Base-by-base conservation (phyloP, 2,329 filamentous ascomycete genomes). In the Alternaria panax region DNA sequence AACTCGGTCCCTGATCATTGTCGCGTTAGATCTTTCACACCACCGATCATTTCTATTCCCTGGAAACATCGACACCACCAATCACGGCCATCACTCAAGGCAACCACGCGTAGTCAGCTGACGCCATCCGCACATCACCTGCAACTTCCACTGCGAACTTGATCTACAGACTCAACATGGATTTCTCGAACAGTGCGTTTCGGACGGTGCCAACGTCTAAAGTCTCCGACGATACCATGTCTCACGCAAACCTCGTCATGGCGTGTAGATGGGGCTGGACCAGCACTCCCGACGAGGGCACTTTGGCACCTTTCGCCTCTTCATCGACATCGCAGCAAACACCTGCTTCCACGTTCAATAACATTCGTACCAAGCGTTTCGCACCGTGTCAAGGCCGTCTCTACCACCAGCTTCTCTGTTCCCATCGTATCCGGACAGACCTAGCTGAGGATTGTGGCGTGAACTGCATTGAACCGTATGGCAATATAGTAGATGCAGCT, bases 331-430 rank as follows among this genome's bases (percentile, higher is more conserved):
- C 60, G 18, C 51, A 60, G 56, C 59, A 56, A 41, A 41, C 59
- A 20, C 53, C 63, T 25, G 34, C 43, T 7, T 65, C 66, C 2
- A 54, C 60, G 4, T 65, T 68, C 51, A 65, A 67, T 28, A 68
- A 68, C 42, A 59, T 68, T 7, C 69, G 67, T 16, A 65, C 66
- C 51, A 75, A 71, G 53, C 73, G 74, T 25, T 72, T 75, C 47
- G 67, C 68, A 25, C 69, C 73, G 20, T 78, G 75, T 51, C 71
- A 73, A 53, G 74, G 74, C 11, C 73, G 73, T 7, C 68, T 76
- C 7, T 77, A 77, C 36, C 75, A 78, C 42, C 75, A 77, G 51
- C 71, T 78, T 5, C 54, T 69, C 7, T 77, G 75, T 51, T 75
- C 74, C 18, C 75, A 78, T 60, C 70, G 72, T 6, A 68, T 78